Conservation (phyloP, 306 rosid species). For the Lathyrus aphaca region DNA sequence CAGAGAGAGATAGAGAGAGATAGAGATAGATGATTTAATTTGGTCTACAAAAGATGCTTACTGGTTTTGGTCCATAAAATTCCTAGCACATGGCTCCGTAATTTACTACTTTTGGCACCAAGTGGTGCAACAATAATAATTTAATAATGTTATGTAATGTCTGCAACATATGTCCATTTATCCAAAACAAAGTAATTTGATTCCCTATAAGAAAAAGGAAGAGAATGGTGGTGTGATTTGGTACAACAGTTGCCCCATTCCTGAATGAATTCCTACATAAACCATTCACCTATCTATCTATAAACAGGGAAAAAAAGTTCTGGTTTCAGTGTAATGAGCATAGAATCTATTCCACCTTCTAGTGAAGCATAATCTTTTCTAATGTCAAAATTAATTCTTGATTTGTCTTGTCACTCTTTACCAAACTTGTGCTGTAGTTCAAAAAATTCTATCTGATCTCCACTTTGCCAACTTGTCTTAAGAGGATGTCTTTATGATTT, state of each 20-base stretch:
- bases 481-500: slow-evolving; percentile 43
- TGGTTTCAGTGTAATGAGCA: slow-evolving; percentile 34
- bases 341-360: slow-evolving; percentile 64
- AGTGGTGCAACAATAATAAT: slow-evolving; percentile 28
- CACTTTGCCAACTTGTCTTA: slow-evolving; percentile 57
- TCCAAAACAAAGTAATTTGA: slow-evolving; percentile 26
- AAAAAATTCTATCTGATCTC: slow-evolving; percentile 49
- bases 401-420: slow-evolving; percentile 46
- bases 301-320: slow-evolving; percentile 32
- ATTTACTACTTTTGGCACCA: slow-evolving; percentile 21
- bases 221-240: neutral
- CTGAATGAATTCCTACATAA: slow-evolving; percentile 32
- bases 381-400: slow-evolving; percentile 44
- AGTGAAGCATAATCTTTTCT: slow-evolving; percentile 57
- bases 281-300: slow-evolving; percentile 40
- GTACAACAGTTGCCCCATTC: slow-evolving; percentile 4
- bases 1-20: too few relatives aligned
- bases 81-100: slow-evolving; percentile 11
- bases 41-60: slow-evolving; percentile 23
- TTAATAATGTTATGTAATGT: slow-evolving; percentile 7
- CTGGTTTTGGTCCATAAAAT: slow-evolving; percentile 9
- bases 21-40: neutral
- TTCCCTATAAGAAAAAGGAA: slow-evolving; percentile 4
- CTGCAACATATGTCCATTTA: slow-evolving; percentile 3
- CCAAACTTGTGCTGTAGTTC: slow-evolving; percentile 27